Evolutionary conservation across 257 asterid species (phyloP).

Genomic region (Solanum pimpinellifolium): DNA sequence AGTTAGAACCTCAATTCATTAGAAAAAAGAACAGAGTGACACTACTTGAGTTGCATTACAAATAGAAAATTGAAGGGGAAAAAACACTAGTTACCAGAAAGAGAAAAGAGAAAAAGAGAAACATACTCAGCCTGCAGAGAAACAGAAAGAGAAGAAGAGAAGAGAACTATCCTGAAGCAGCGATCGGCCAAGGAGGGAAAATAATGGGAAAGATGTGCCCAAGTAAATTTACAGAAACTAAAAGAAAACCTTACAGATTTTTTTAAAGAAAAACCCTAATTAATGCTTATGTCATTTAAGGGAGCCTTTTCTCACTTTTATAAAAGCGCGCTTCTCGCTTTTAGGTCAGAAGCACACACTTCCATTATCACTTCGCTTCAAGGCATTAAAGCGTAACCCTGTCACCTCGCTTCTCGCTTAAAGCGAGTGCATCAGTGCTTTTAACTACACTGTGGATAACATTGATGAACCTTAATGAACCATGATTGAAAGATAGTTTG

Average conservation of each 20-base stretch:
- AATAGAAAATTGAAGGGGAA: neutral
- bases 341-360: neutral
- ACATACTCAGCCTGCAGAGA: neutral
- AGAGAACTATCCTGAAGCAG: neutral
- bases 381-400: neutral
- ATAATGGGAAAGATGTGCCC: neutral
- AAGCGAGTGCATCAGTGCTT: neutral
- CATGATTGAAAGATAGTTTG: neutral
- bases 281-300: neutral
- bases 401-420: neutral
- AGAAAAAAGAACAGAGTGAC: neutral
- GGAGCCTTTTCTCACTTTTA: neutral
- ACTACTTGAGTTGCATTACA: neutral
- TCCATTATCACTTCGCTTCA: neutral
- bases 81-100: neutral
- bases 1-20: neutral
- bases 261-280: neutral
- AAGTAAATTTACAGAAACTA: neutral
- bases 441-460: neutral
- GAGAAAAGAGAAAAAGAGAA: neutral
- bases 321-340: neutral
- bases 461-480: neutral
- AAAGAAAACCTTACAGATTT: too few relatives aligned
- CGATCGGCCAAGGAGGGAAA: neutral
- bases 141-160: neutral